Base-by-base conservation (phyloP, 129 eudicot genomes). In the Flaveria brownii region DNA sequence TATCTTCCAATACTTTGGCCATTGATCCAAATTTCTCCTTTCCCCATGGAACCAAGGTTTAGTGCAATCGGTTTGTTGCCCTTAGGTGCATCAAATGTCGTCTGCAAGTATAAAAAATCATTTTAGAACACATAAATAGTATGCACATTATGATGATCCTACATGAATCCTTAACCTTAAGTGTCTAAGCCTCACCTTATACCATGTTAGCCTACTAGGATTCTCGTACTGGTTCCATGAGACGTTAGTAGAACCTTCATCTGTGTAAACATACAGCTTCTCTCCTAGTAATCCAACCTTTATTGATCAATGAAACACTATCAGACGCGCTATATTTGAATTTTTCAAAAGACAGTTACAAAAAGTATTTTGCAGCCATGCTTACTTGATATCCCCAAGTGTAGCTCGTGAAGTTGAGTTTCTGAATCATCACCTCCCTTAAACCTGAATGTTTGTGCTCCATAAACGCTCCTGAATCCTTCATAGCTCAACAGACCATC, bases 21-120 rank as follows among this genome's bases (percentile, higher is more conserved):
- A 74, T 92, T 92, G 43, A 92, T 66, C 98, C 98, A 92, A 67
- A 79, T 92, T 86, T 92, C 89, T 17, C 98, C 98, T 86, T 92
- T 92, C 25, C 96, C 98, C 98, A 92, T 92, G 23, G 95, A 83
- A 18, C 86, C 89, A 26, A 92, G 92, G 69, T 92, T 86, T 75
- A 92, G 59, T 11, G 88, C 92, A 61, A 92, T 70, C 4, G 98
- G 85, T 60, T 83, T 86, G 36, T 23, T 68, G 2, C 96, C 92
- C 18, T 41, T 61, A 14, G 96, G 96, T 26, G 88, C 85, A 78
- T 90, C 90, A 68, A 92, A 92, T 68, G 23, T 43, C 1, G 92
- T 82, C 98, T 92, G 85, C 11, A 77, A 14, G 62, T 70, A 30
- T 43, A 78, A 72, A 18, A 20, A 49, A 74, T 6, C 60, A 77